Percentiles rank a stretch among this genome's conserved stretches.
These are phyloP conservation scores for Oropetium thomaeum DNA, from an alignment of 176 grass and related monocot genomes.

Conservation along the genomic window DNA sequence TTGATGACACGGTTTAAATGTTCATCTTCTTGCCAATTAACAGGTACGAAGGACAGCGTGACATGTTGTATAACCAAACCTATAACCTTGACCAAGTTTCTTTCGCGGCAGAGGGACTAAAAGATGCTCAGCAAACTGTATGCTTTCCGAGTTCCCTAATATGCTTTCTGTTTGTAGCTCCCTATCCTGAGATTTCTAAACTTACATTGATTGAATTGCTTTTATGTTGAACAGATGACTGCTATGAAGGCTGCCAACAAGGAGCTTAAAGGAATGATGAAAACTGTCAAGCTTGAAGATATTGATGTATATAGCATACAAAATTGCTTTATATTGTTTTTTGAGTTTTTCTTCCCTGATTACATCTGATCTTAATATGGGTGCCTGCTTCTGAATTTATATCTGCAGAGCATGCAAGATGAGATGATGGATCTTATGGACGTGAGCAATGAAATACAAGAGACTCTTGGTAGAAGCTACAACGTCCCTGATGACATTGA, in stretches of 20 bases:
- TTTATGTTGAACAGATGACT: constrained; percentile 65
- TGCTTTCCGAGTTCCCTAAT: not conserved
- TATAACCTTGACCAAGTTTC: constrained; percentile 97
- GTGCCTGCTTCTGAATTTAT: not conserved
- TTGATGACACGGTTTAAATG: too few species aligned
- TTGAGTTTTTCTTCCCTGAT: not conserved
- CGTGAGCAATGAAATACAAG: constrained; percentile 94
- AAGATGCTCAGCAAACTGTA: constrained; percentile 99
- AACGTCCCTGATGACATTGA: constrained; percentile 95
- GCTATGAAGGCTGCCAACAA: constrained; percentile 94
- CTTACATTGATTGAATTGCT: not conserved
- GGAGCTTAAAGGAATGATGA: constrained; percentile 99
- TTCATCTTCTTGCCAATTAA: not conserved
- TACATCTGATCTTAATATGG: constrained; percentile 23
- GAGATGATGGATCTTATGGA: constrained; percentile 99
- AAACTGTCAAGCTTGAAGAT: constrained; percentile 90
- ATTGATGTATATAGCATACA: constrained; percentile 65
- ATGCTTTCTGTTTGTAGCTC: not conserved
- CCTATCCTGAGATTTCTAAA: not conserved
- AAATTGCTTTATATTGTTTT: not conserved
- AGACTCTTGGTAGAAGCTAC: constrained; percentile 91
- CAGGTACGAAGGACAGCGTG: constrained; percentile 96
- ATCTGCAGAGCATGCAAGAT: constrained; percentile 92
- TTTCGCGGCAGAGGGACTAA: constrained; percentile 85
- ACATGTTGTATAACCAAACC: constrained; percentile 96